These are phyloP conservation scores for Ligustrum vulgare DNA, from an alignment of 257 asterid genomes.

Conservation along the genomic window DNA sequence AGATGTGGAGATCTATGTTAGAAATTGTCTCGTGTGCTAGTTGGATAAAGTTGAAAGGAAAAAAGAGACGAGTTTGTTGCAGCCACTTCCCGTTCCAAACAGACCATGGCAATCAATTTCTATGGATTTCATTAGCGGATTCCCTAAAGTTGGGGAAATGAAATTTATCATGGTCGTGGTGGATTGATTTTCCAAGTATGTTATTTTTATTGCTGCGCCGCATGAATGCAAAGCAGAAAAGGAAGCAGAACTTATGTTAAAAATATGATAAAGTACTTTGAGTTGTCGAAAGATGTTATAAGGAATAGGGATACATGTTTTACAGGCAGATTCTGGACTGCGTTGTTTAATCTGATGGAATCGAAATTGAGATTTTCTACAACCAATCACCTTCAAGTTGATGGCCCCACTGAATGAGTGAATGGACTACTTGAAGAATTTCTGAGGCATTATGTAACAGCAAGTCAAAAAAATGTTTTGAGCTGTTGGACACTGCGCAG, in stretches of 20 bases:
- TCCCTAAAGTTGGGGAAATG: not conserved
- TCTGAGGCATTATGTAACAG: not conserved
- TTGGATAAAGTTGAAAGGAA: slow-evolving; percentile 8
- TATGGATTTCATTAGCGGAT: slow-evolving; percentile 14
- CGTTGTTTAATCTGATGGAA: too few species aligned
- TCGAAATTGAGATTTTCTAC: too few species aligned
- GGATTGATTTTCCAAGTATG: slow-evolving; percentile 5
- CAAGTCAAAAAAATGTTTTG: not conserved
- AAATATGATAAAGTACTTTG: too few species aligned
- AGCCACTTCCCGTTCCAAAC: not conserved
- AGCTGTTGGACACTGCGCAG: too few species aligned
- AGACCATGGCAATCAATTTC: slow-evolving; percentile 1
- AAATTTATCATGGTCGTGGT: not conserved
- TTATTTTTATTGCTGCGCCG: not conserved
- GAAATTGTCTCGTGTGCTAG: slow-evolving; percentile 10
- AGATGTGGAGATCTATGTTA: slow-evolving; percentile 8
- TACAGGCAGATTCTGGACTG: too few species aligned
- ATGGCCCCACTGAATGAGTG: too few species aligned
- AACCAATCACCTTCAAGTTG: too few species aligned
- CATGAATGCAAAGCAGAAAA: not conserved
- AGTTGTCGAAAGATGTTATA: too few species aligned
- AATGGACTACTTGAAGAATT: too few species aligned
- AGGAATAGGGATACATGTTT: too few species aligned
- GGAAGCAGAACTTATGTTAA: too few species aligned
- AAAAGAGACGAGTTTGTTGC: not conserved